These are phyloP conservation scores for Phytophthora cactorum DNA, from an alignment of 352 stramenopile species.

Conservation along the genomic window DNA sequence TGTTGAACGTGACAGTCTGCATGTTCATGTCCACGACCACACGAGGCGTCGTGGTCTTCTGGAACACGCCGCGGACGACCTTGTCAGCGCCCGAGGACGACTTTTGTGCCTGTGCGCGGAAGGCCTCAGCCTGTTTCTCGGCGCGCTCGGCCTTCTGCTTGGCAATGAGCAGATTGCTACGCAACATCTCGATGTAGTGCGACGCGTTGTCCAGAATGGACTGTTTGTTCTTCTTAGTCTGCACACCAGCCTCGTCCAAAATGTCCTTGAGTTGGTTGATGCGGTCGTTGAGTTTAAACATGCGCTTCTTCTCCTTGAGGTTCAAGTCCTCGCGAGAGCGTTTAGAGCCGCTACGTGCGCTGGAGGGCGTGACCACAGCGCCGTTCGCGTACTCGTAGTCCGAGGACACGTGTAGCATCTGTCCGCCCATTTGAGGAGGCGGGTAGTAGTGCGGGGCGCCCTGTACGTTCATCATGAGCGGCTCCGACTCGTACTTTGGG, in stretches of 20 bases:
- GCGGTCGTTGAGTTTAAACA: slow-evolving; percentile 90
- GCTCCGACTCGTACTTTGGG: slow-evolving; percentile 60
- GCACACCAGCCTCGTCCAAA: slow-evolving; percentile 66
- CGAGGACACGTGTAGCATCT: slow-evolving; percentile 66
- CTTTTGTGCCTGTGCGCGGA: slow-evolving; percentile 47
- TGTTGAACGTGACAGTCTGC: slow-evolving; percentile 65
- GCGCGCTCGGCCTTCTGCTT: slow-evolving; percentile 66
- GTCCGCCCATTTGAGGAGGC: slow-evolving; percentile 40
- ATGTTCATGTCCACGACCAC: slow-evolving; percentile 65
- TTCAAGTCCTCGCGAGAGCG: slow-evolving; percentile 84
- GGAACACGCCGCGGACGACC: slow-evolving; percentile 54
- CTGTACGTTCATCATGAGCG: slow-evolving; percentile 65
- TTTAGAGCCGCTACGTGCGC: slow-evolving; percentile 46
- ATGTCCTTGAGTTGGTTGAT: slow-evolving; percentile 81
- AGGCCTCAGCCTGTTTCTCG: slow-evolving; percentile 58
- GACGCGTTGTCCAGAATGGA: slow-evolving; percentile 72
- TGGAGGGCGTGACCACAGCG: slow-evolving; percentile 42
- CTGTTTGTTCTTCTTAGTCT: slow-evolving; percentile 87
- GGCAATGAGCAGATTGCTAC: slow-evolving; percentile 61
- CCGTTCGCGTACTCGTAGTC: slow-evolving; percentile 60
- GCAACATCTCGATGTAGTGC: slow-evolving; percentile 78
- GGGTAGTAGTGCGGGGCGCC: slow-evolving; percentile 53
- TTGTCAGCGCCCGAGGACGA: slow-evolving; percentile 37
- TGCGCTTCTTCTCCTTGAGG: slow-evolving; percentile 89
- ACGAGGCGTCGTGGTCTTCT: slow-evolving; percentile 65